Percentiles rank a stretch among this genome's conserved stretches.
Evolutionary conservation across 2,329 filamentous ascomycete genomes (phyloP).

Genomic region (Ascomycota sp.): DNA sequence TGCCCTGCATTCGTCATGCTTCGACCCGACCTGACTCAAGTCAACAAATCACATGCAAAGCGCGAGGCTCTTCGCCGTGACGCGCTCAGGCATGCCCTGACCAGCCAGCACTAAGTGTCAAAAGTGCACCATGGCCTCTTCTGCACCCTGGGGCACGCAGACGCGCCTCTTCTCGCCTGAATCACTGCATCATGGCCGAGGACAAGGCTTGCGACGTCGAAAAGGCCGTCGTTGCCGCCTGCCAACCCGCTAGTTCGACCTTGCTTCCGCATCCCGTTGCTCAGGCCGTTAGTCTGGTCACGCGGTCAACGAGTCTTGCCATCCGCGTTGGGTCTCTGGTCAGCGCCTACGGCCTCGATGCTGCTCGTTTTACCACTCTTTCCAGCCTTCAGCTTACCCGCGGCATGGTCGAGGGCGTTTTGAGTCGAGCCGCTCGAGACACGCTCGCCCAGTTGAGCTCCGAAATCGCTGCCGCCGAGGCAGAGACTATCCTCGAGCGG

Average conservation of each 20-base stretch:
- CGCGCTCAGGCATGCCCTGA: too few species aligned
- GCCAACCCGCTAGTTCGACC: slow-evolving; percentile 16
- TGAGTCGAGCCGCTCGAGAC: slow-evolving; percentile 31
- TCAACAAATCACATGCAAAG: neutral
- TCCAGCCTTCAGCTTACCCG: slow-evolving; percentile 37
- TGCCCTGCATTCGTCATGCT: neutral
- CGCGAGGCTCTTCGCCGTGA: too few species aligned
- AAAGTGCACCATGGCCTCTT: neutral
- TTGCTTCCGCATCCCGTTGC: slow-evolving; percentile 38
- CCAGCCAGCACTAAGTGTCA: too few species aligned
- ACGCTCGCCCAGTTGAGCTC: slow-evolving; percentile 22
- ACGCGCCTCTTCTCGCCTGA: too few species aligned
- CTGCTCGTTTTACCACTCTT: slow-evolving; percentile 33
- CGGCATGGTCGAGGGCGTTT: slow-evolving; percentile 30
- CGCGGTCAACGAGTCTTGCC: slow-evolving; percentile 36
- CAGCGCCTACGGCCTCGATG: slow-evolving; percentile 29
- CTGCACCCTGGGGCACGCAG: too few species aligned
- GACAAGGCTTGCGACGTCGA: slow-evolving; percentile 1
- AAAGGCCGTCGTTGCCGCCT: slow-evolving; percentile 3
- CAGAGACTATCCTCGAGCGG: slow-evolving; percentile 34
- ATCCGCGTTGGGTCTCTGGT: slow-evolving; percentile 32
- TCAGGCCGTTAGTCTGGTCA: slow-evolving; percentile 37
- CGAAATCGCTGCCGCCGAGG: slow-evolving; percentile 26
- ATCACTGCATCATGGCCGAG: neutral
- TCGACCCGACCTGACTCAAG: neutral